phyloP scores from a whole-genome alignment of 805 yeast genomes.

The Cyberlindnera mrakii region DNA sequence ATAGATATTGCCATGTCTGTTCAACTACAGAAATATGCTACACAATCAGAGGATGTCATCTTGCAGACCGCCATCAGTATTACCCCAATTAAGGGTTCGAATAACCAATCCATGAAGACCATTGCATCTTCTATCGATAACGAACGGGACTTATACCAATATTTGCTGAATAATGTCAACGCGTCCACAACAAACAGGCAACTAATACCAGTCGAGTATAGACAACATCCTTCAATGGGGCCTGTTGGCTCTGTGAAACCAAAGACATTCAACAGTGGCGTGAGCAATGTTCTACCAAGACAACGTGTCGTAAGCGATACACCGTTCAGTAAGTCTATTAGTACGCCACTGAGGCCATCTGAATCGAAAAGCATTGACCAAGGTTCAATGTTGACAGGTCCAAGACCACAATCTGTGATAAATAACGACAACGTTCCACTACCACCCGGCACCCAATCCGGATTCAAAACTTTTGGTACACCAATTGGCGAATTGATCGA shows the following conservation, averaged over 20 bases:
- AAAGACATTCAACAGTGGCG: not conserved
- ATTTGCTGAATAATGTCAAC: conserved; percentile 42
- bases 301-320: not conserved
- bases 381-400: conserved; percentile 18
- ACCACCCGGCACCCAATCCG: conserved; percentile 23
- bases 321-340: not conserved
- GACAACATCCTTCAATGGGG: conserved; percentile 59
- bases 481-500: conserved; percentile 74
- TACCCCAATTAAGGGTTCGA: conserved; percentile 56
- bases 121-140: conserved; percentile 75
- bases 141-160: conserved; percentile 75
- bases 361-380: conserved; percentile 7
- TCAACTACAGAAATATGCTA: conserved; percentile 84
- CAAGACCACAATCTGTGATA: conserved; percentile 26
- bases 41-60: conserved; percentile 76
- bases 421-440: conserved; percentile 23
- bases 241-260: conserved; percentile 20
- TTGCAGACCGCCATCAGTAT: conserved; percentile 82
- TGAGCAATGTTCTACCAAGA: not conserved
- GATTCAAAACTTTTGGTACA: conserved; percentile 66
- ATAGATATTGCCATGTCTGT: conserved; percentile 85
- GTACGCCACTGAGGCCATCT: conserved; percentile 14
- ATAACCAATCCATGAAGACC: conserved; percentile 61
- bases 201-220: conserved; percentile 64
- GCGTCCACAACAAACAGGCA: conserved; percentile 28